Percentiles rank a stretch among this genome's conserved stretches.
Conservation (phyloP, 1,284 basidiomycete species). For the Cronartium quercuum region DNA sequence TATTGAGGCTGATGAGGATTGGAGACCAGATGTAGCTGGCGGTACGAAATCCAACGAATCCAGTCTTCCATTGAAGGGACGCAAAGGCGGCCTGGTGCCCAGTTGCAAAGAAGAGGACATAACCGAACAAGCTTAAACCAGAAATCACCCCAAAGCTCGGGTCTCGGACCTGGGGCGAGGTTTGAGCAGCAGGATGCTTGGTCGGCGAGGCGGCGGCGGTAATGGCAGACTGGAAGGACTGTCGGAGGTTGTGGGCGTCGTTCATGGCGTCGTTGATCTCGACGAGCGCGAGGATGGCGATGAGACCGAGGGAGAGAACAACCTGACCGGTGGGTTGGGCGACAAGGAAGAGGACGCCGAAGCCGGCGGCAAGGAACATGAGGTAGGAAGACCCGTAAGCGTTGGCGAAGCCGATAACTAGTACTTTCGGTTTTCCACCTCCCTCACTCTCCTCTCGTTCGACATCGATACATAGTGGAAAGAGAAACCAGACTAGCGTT, state of each 20-base stretch:
- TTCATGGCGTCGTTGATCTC: constrained; percentile 72
- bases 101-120: constrained; percentile 74
- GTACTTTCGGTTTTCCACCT: constrained; percentile 54
- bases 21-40: constrained; percentile 71
- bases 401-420: constrained; percentile 80
- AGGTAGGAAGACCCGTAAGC: constrained; percentile 80
- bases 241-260: constrained; percentile 59
- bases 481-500: constrained; percentile 61
- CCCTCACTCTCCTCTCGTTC: constrained; percentile 48
- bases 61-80: constrained; percentile 91
- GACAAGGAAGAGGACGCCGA: constrained; percentile 61
- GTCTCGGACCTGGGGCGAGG: constrained; percentile 44
- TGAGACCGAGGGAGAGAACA: constrained; percentile 59
- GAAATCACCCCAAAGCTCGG: constrained; percentile 64
- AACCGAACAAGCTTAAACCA: constrained; percentile 66
- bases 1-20: constrained; percentile 71
- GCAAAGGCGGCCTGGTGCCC: constrained; percentile 87
- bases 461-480: constrained; percentile 67
- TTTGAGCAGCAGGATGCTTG: constrained; percentile 4
- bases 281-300: constrained; percentile 65
- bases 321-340: constrained; percentile 78
- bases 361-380: constrained; percentile 65
- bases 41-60: constrained; percentile 67
- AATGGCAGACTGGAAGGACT: constrained; percentile 31
- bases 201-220: constrained; percentile 40